A percentile compares a stretch with the other conserved stretches of the same genome.
Evolutionary conservation across 1,139 yeast genomes (phyloP).

Genomic region (Fermentozyma sake): DNA sequence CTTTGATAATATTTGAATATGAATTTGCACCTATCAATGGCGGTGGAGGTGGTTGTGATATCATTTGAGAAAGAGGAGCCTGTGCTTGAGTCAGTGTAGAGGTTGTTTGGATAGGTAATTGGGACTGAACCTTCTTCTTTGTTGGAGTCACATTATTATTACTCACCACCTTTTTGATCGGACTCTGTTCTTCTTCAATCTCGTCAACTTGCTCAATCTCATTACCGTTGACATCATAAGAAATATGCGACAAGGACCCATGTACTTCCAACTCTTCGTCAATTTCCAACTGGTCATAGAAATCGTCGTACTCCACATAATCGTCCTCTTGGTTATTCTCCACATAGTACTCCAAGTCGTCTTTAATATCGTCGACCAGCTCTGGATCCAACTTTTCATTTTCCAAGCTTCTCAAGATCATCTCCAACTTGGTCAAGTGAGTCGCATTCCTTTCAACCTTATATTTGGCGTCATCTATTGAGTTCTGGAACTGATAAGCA

Average conservation of each 20-base stretch:
- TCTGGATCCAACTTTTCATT: conserved; percentile 84
- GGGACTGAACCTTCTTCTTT: conserved; percentile 1
- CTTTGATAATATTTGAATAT: conserved; percentile 18
- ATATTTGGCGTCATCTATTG: conserved; percentile 59
- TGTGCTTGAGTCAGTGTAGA: neutral
- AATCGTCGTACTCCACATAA: conserved; percentile 91
- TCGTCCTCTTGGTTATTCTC: conserved; percentile 96
- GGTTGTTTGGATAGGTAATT: too few relatives aligned
- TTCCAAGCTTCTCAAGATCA: conserved; percentile 70
- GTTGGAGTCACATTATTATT: neutral
- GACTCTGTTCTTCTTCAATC: neutral
- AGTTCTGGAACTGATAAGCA: conserved; percentile 35
- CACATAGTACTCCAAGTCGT: conserved; percentile 89
- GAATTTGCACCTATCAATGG: conserved; percentile 14
- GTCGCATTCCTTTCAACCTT: conserved; percentile 70
- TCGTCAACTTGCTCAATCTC: conserved; percentile 1
- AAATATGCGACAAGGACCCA: conserved; percentile 44
- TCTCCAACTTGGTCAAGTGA: conserved; percentile 78
- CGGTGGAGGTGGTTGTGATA: conserved; percentile 8
- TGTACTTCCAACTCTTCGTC: conserved; percentile 48
- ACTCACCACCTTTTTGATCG: neutral
- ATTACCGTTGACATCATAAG: conserved; percentile 16
- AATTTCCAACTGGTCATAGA: conserved; percentile 82
- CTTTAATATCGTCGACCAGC: conserved; percentile 72
- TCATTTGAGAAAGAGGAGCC: too few relatives aligned